Evolutionary conservation across 108 stramenopile genomes (phyloP).

Genomic region (Skeletonema potamos): DNA sequence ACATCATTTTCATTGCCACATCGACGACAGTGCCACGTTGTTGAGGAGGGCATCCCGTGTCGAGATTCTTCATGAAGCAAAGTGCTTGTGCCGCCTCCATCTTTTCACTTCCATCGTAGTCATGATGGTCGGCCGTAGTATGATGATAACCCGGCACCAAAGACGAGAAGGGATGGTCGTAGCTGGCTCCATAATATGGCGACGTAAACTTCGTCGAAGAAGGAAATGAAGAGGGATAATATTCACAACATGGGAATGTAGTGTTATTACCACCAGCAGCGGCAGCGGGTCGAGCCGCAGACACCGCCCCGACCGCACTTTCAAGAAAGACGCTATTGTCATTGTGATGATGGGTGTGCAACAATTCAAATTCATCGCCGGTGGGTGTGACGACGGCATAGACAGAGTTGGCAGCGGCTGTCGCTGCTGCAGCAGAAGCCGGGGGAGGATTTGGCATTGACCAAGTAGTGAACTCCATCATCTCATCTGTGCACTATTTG

Average conservation of each 20-base stretch:
- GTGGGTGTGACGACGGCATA: slow-evolving; percentile 29
- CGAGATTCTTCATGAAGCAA: slow-evolving; percentile 17
- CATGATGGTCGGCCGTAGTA: not conserved
- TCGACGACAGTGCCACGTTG: slow-evolving; percentile 14
- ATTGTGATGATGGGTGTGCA: not conserved
- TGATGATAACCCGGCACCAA: not conserved
- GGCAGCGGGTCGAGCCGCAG: not conserved
- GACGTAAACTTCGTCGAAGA: not conserved
- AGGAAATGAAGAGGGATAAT: not conserved
- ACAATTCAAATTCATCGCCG: slow-evolving; percentile 28
- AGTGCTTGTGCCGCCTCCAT: slow-evolving; percentile 23
- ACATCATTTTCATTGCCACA: slow-evolving; percentile 21
- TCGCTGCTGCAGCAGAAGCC: not conserved
- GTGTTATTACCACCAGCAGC: not conserved
- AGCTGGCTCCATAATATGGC: not conserved
- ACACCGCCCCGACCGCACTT: not conserved
- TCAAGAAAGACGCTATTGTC: not conserved
- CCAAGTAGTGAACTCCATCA: not conserved
- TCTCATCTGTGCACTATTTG: not conserved
- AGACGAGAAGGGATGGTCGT: not conserved
- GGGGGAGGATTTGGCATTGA: not conserved
- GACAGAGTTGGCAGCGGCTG: slow-evolving; percentile 4
- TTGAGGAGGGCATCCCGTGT: slow-evolving; percentile 1
- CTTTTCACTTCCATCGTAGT: not conserved
- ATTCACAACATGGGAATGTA: not conserved